These are phyloP conservation scores for Brasilioporus rufonigricans DNA, from an alignment of 768 basidiomycete species.

Conservation along the genomic window DNA sequence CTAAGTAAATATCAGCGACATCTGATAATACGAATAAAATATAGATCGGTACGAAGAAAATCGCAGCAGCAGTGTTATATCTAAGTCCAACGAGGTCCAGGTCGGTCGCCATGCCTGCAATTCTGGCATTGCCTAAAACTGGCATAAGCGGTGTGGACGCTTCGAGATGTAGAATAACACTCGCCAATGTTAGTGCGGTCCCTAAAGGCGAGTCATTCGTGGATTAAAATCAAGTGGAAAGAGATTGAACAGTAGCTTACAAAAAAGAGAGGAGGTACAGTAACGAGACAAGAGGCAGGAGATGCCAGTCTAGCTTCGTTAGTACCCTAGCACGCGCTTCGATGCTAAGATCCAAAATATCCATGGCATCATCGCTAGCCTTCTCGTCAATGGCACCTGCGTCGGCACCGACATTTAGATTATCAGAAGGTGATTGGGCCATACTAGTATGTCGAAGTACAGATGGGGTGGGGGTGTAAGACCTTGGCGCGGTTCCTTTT, in stretches of 20 bases:
- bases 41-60: conserved; percentile 34
- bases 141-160: conserved; percentile 1
- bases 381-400: not conserved
- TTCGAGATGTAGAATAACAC: not conserved
- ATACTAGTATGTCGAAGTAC: not conserved
- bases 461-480: conserved; percentile 2
- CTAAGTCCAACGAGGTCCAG: conserved; percentile 34
- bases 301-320: conserved; percentile 21
- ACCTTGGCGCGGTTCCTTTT: not conserved
- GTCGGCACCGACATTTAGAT: conserved; percentile 3
- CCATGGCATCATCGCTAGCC: not conserved
- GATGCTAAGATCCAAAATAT: not conserved
- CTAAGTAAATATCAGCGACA: conserved; percentile 15
- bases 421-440: not conserved
- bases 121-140: conserved; percentile 37
- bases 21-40: not conserved
- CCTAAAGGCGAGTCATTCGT: conserved; percentile 17
- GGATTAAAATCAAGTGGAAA: not conserved
- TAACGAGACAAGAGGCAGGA: conserved; percentile 17
- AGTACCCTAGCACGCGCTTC: conserved; percentile 7
- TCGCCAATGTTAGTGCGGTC: conserved; percentile 46
- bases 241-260: conserved; percentile 3
- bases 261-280: conserved; percentile 18
- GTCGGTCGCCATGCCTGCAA: conserved; percentile 46
- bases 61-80: conserved; percentile 38